Evolutionary conservation across 2,329 filamentous ascomycete genomes (phyloP).

Genomic region (Escovopsis sp.): DNA sequence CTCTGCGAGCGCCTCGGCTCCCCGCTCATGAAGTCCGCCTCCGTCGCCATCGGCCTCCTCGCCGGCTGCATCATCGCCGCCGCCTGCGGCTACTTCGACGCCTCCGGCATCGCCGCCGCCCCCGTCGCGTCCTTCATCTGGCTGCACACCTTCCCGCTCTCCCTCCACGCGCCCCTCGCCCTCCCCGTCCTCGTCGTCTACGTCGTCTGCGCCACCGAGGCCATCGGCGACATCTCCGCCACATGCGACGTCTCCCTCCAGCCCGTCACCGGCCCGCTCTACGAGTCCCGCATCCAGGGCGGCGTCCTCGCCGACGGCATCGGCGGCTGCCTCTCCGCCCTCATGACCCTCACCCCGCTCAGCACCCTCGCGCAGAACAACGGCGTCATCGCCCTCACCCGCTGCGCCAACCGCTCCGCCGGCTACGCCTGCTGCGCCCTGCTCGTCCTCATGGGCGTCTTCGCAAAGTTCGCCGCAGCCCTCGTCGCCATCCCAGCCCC

Average conservation of each 20-base stretch:
- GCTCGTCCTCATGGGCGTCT: slow-evolving; percentile 66
- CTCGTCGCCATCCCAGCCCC: slow-evolving; percentile 59
- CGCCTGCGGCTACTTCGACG: slow-evolving; percentile 65
- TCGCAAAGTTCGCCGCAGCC: slow-evolving; percentile 69
- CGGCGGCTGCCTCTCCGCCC: slow-evolving; percentile 58
- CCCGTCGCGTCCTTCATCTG: slow-evolving; percentile 64
- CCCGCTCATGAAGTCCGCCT: slow-evolving; percentile 71
- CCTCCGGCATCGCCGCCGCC: slow-evolving; percentile 54
- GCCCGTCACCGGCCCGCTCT: slow-evolving; percentile 55
- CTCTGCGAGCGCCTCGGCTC: slow-evolving; percentile 68
- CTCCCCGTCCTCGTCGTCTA: slow-evolving; percentile 55
- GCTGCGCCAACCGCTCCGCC: slow-evolving; percentile 67
- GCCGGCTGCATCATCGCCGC: slow-evolving; percentile 66
- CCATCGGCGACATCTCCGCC: slow-evolving; percentile 67
- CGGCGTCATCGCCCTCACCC: slow-evolving; percentile 67
- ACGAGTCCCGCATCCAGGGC: slow-evolving; percentile 66
- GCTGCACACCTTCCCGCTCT: slow-evolving; percentile 62
- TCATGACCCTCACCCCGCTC: slow-evolving; percentile 71
- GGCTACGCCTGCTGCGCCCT: slow-evolving; percentile 68
- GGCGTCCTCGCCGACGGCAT: slow-evolving; percentile 66
- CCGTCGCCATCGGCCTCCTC: slow-evolving; percentile 60
- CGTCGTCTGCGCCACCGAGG: slow-evolving; percentile 63
- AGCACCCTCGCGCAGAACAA: slow-evolving; percentile 75
- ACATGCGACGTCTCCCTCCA: slow-evolving; percentile 69
- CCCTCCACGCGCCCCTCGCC: slow-evolving; percentile 58